A percentile compares a stretch with the other conserved stretches of the same genome.
These are phyloP conservation scores for Candida railenensis DNA, from an alignment of 805 yeast genomes.

Conservation along the genomic window DNA sequence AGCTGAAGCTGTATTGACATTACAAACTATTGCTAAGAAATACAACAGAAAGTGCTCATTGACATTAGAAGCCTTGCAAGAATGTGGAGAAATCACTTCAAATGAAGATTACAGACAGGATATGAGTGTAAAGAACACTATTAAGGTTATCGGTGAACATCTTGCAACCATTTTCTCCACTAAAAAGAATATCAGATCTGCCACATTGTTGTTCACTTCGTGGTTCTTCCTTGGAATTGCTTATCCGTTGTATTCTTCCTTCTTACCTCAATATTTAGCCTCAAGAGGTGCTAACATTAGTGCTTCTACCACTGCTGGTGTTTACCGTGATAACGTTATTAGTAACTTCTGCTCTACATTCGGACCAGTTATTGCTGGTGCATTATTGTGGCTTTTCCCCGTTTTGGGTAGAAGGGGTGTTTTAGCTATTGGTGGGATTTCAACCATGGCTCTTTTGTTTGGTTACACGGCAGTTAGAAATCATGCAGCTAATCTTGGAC, in stretches of 20 bases:
- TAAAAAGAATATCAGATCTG: slow-evolving; percentile 38
- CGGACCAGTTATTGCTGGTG: slow-evolving; percentile 56
- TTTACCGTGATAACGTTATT: slow-evolving; percentile 49
- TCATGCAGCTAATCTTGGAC: slow-evolving; percentile 44
- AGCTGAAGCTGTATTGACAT: slow-evolving; percentile 44
- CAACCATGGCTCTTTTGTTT: slow-evolving; percentile 56
- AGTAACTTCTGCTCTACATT: slow-evolving; percentile 47
- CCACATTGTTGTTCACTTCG: slow-evolving; percentile 38
- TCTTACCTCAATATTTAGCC: slow-evolving; percentile 52
- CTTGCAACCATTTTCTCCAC: slow-evolving; percentile 45
- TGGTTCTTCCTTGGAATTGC: slow-evolving; percentile 60
- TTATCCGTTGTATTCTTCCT: slow-evolving; percentile 53
- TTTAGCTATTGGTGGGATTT: slow-evolving; percentile 51
- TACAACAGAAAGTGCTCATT: slow-evolving; percentile 44
- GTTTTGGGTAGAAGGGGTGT: slow-evolving; percentile 56
- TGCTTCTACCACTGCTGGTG: slow-evolving; percentile 35
- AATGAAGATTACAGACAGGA: slow-evolving; percentile 19
- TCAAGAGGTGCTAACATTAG: slow-evolving; percentile 49
- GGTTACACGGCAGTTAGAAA: slow-evolving; percentile 62
- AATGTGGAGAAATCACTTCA: slow-evolving; percentile 38
- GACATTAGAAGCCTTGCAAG: slow-evolving; percentile 45
- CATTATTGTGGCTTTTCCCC: slow-evolving; percentile 23
- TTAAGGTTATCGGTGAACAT: slow-evolving; percentile 29
- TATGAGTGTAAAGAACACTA: slow-evolving; percentile 18
- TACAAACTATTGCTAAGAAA: slow-evolving; percentile 46